phyloP scores from a whole-genome alignment of 164 flowering plant genomes.

The Chimonanthus salicifolius region DNA sequence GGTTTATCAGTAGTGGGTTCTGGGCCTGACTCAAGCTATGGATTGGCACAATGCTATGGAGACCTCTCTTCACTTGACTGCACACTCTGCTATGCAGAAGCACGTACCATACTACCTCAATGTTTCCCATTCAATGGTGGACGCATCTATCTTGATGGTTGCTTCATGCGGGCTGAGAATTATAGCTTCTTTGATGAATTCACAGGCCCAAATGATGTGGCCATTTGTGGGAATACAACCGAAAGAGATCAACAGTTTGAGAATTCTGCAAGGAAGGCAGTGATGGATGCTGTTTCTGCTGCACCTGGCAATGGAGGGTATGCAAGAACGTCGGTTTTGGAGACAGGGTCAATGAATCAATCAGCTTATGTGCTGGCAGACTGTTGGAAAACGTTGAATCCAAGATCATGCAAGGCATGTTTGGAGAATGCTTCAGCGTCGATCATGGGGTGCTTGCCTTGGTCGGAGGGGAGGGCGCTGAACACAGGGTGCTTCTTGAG shows the following conservation, averaged over 20 bases:
- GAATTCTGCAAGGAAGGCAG: constrained; percentile 43
- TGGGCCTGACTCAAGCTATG: constrained; percentile 54
- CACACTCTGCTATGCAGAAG: constrained; percentile 14
- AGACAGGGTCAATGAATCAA: constrained; percentile 37
- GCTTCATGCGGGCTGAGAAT: constrained; percentile 22
- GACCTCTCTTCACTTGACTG: constrained; percentile 64
- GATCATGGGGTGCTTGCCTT: constrained; percentile 63
- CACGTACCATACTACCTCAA: constrained; percentile 12
- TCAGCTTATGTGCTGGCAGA: constrained; percentile 67
- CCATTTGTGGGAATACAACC: constrained; percentile 53
- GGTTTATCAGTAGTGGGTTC: constrained; percentile 52
- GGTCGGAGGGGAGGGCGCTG: constrained; percentile 78
- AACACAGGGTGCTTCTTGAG: constrained; percentile 87
- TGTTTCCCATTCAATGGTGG: constrained; percentile 18
- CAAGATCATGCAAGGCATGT: constrained; percentile 57
- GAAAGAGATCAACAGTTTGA: constrained; percentile 29
- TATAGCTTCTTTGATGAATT: constrained; percentile 41
- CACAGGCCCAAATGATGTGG: constrained; percentile 44
- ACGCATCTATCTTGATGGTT: constrained; percentile 14
- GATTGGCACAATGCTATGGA: constrained; percentile 83
- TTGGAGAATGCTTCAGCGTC: constrained; percentile 62
- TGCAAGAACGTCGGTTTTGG: constrained; percentile 33
- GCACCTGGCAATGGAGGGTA: constrained; percentile 51
- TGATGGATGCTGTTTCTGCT: constrained; percentile 30
- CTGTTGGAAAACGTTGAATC: constrained; percentile 68